Conservation (phyloP, 768 basidiomycete species). For the Mycena vulgaris region DNA sequence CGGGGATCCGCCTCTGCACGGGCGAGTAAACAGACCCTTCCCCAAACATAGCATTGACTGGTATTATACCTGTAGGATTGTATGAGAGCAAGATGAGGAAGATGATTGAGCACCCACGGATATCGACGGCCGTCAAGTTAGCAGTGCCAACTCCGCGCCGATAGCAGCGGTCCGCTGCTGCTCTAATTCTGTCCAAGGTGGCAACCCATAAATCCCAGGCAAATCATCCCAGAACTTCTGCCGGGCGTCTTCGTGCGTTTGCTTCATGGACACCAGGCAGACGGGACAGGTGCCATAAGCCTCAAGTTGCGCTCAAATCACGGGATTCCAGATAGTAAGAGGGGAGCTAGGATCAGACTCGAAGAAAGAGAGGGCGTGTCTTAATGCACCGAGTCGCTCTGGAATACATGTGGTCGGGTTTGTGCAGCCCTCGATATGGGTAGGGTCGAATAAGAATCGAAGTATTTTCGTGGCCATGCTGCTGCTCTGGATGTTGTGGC, state of each 20-base stretch:
- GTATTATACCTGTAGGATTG: no score
- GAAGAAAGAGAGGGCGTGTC: no score
- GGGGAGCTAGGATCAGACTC: no score
- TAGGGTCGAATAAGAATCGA: background rate
- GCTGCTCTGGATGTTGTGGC: background rate
- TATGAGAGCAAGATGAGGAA: no score
- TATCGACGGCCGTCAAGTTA: no score
- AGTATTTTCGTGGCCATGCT: background rate
- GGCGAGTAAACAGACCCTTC: no score
- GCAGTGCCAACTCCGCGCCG: no score
- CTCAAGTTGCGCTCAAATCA: no score
- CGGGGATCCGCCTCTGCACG: no score
- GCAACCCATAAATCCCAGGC: slow-evolving; percentile 19
- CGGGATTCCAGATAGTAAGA: background rate
- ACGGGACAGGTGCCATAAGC: background rate
- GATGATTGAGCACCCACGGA: no score
- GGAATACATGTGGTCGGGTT: background rate
- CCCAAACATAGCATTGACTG: no score
- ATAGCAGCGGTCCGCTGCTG: background rate
- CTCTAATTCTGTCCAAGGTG: slow-evolving; percentile 14
- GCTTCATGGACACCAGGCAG: background rate
- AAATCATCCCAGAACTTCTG: slow-evolving; percentile 17
- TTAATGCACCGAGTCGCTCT: background rate
- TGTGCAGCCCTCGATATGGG: background rate
- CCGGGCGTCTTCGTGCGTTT: background rate